These are phyloP conservation scores for Lablab purpureus DNA, from an alignment of 306 rosid species.

Conservation along the genomic window DNA sequence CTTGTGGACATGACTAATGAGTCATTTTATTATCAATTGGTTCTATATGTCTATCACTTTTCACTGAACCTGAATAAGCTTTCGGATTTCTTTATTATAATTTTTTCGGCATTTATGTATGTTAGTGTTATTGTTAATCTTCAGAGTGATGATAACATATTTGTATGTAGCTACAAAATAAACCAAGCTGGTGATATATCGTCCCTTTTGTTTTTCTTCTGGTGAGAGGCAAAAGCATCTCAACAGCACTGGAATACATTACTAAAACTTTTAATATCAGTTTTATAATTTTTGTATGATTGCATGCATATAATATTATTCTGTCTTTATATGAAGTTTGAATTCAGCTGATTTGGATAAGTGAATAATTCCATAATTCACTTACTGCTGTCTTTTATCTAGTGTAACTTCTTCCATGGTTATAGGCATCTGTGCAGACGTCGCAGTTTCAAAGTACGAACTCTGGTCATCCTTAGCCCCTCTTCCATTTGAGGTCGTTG, in stretches of 20 bases:
- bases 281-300: slow-evolving; percentile 26
- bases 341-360: slow-evolving; percentile 38
- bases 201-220: slow-evolving; percentile 32
- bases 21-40: slow-evolving; percentile 33
- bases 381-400: slow-evolving; percentile 37
- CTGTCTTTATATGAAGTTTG: slow-evolving; percentile 39
- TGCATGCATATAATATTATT: slow-evolving; percentile 19
- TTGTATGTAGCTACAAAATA: slow-evolving; percentile 30
- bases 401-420: slow-evolving; percentile 50
- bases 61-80: background rate
- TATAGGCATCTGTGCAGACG: slow-evolving; percentile 89
- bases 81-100: slow-evolving; percentile 12
- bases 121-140: slow-evolving; percentile 17
- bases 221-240: slow-evolving; percentile 30
- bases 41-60: slow-evolving; percentile 18
- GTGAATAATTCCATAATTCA: slow-evolving; percentile 14
- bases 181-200: slow-evolving; percentile 32
- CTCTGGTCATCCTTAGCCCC: slow-evolving; percentile 98
- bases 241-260: slow-evolving; percentile 23
- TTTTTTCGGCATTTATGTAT: slow-evolving; percentile 26
- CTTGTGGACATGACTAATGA: slow-evolving; percentile 28
- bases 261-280: slow-evolving; percentile 38
- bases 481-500: slow-evolving; percentile 96
- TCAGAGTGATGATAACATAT: slow-evolving; percentile 6
- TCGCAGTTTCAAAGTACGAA: slow-evolving; percentile 88